A percentile compares a stretch with the other conserved stretches of the same genome.
phyloP scores from a whole-genome alignment of 208 protist species.

The Crithidia fasciculata region DNA sequence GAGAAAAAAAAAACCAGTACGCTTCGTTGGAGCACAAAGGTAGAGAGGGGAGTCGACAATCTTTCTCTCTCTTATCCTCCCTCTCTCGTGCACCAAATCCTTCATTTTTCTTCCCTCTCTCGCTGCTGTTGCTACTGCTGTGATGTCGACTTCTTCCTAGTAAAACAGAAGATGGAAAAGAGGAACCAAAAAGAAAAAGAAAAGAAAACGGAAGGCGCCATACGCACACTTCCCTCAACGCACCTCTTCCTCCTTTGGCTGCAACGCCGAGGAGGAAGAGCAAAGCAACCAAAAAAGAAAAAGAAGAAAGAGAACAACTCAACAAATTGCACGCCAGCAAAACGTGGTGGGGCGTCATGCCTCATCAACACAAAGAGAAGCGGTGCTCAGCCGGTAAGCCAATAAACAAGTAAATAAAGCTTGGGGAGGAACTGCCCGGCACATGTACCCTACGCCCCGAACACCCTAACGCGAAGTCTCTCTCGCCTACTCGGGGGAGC shows the following conservation, averaged over 20 bases:
- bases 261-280: too few species aligned
- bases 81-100: not conserved
- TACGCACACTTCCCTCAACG: too few species aligned
- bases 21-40: too few species aligned
- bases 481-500: conserved; percentile 67
- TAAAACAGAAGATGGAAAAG: conserved; percentile 2
- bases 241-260: too few species aligned
- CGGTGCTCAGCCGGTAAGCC: too few species aligned
- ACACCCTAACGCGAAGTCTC: not conserved
- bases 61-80: too few species aligned
- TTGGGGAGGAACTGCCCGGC: too few species aligned
- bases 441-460: not conserved
- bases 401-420: too few species aligned
- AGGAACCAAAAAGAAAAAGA: conserved; percentile 24
- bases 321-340: not conserved
- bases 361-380: too few species aligned
- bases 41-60: too few species aligned
- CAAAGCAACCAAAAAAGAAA: not conserved
- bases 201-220: not conserved
- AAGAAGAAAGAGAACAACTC: not conserved
- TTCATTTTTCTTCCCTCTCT: not conserved
- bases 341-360: too few species aligned
- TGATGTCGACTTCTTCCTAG: conserved; percentile 8
- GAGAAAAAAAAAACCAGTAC: not conserved
- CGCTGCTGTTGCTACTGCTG: not conserved